Evolutionary conservation across 1,139 yeast species (phyloP).

Genomic region (Diutina mesorugosa): DNA sequence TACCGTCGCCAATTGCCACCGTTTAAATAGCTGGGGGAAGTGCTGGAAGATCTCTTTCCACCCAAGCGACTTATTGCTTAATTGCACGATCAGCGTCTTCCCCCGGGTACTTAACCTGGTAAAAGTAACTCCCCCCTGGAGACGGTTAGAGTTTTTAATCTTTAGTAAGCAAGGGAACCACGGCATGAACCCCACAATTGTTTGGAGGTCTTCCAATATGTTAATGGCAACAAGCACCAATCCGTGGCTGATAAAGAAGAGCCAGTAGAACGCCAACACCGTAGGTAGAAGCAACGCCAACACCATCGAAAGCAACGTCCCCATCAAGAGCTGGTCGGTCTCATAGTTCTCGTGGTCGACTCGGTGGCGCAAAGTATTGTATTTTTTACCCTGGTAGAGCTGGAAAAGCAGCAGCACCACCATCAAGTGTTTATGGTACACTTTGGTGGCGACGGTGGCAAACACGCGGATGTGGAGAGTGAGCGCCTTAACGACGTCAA

Average conservation of each 20-base stretch:
- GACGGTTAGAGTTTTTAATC: slow-evolving; percentile 66
- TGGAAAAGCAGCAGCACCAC: slow-evolving; percentile 66
- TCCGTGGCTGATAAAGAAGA: slow-evolving; percentile 53
- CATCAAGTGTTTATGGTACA: slow-evolving; percentile 64
- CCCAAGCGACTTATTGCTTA: slow-evolving; percentile 28
- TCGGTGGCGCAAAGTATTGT: slow-evolving; percentile 71
- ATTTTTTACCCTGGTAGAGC: slow-evolving; percentile 81
- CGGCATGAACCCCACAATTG: slow-evolving; percentile 74
- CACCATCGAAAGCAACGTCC: slow-evolving; percentile 78
- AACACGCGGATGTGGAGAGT: slow-evolving; percentile 58
- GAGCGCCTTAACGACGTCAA: slow-evolving; percentile 52
- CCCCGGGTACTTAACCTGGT: slow-evolving; percentile 11
- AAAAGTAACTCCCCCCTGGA: slow-evolving; percentile 80
- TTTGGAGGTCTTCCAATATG: slow-evolving; percentile 45
- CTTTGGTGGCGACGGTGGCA: slow-evolving; percentile 67
- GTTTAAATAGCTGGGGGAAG: slow-evolving; percentile 12
- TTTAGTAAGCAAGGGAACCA: slow-evolving; percentile 69
- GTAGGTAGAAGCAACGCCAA: slow-evolving; percentile 76
- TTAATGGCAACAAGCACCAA: slow-evolving; percentile 37
- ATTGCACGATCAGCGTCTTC: slow-evolving; percentile 14
- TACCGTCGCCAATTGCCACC: neutral
- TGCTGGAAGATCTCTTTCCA: slow-evolving; percentile 24
- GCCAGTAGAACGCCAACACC: slow-evolving; percentile 67
- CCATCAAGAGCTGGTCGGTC: slow-evolving; percentile 75
- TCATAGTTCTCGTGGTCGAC: slow-evolving; percentile 53